Evolutionary conservation across 2,329 filamentous ascomycete species (phyloP).

Genomic region (Coniochaeta sp.): DNA sequence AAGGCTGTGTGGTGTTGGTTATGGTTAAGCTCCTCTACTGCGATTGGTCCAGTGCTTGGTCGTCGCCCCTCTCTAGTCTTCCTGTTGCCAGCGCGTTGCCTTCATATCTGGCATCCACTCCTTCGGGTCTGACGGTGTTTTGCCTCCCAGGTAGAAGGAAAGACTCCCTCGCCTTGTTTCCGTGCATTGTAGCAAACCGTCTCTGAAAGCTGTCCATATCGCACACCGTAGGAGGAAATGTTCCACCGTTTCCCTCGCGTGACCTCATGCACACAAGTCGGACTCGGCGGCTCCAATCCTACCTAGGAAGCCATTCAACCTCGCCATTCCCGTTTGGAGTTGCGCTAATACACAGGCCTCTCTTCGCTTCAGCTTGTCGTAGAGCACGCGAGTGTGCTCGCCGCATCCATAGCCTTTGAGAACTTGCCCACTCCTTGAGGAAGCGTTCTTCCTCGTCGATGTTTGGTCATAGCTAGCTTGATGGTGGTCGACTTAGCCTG

Average conservation of each 20-base stretch:
- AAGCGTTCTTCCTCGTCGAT: background rate
- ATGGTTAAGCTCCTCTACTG: conserved; percentile 5
- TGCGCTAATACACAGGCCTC: conserved; percentile 1
- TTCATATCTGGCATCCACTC: conserved; percentile 8
- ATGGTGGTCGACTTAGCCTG: conserved; percentile 1
- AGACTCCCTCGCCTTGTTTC: conserved; percentile 1
- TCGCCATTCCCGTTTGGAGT: conserved; percentile 2
- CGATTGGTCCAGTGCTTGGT: conserved; percentile 4
- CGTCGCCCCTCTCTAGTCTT: conserved; percentile 7
- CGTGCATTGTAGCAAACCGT: conserved; percentile 5
- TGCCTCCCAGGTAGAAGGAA: conserved; percentile 6
- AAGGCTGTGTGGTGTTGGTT: conserved; percentile 6
- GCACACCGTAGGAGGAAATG: conserved; percentile 6
- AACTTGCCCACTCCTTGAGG: background rate
- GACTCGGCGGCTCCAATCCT: conserved; percentile 3
- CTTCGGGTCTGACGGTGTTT: conserved; percentile 8
- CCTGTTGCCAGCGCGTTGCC: conserved; percentile 6
- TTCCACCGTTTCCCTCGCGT: conserved; percentile 6
- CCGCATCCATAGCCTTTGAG: background rate
- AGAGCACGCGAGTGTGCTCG: background rate
- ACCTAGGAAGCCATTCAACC: background rate
- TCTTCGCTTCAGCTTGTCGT: conserved; percentile 2
- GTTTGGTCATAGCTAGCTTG: background rate
- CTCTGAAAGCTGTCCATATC: conserved; percentile 6
- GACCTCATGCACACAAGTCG: conserved; percentile 3